Evolutionary conservation across 306 rosid genomes (phyloP), one percentile per base, ranked within the genome.

Genomic region (Vigna unguiculata): DNA sequence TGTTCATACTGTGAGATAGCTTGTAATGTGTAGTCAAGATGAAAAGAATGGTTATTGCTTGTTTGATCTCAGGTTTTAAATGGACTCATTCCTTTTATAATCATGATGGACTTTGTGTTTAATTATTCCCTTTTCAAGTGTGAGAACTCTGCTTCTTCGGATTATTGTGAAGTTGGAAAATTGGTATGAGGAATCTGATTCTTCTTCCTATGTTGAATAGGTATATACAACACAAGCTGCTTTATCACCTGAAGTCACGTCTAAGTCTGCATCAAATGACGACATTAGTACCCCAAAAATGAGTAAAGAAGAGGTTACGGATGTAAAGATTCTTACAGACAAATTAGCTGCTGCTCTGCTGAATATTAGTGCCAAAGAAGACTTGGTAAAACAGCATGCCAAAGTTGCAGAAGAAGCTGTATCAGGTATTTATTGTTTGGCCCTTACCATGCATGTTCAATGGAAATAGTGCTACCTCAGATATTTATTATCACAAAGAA

Each of bases 321-420:
- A 78, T 25, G 82, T 88, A 54, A 88, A 87, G 86, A 76, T 71
- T 74, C 81, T 92, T 59, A 80, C 61, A 16, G 88, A 90, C 38
- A 87, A 88, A 46, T 63, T 90, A 70, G 88, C 90, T 4, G 82
- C 91, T 28, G 96, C 97, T 81, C 86, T 92, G 72, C 86, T 72
- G 11, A 79, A 72, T 54, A 62, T 91, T 67, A 87, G 85, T 77
- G 91, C 86, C 83, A 92, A 90, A 82, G 97, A 92, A 69, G 91
- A 90, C 53, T 76, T 83, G 80, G 93, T 90, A 47, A 85, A 87
- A 75, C 96, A 92, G 87, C 96, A 92, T 80, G 80, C 96, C 67
- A 88, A 88, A 84, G 96, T 92, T 62, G 90, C 97, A 32, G 97
- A 90, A 85, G 97, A 92, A 85, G 97, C 97, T 67, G 91, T 92